Percentiles rank a stretch among this genome's conserved stretches.
These are phyloP conservation scores for Puccinia hordei DNA, from an alignment of 1,284 basidiomycete species.

Conservation along the genomic window DNA sequence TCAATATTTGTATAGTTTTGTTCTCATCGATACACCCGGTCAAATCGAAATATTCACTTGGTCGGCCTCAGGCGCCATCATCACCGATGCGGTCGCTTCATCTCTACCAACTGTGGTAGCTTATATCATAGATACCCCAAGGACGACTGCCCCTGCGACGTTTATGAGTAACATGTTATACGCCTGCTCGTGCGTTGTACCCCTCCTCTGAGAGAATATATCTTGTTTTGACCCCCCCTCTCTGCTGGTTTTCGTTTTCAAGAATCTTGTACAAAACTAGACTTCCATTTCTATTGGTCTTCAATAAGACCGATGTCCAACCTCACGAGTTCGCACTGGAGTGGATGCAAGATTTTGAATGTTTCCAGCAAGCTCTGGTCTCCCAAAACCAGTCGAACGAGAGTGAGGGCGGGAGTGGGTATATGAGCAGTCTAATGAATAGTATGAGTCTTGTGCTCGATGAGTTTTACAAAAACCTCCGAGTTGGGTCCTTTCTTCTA, in stretches of 20 bases:
- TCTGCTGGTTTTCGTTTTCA: constrained; percentile 2
- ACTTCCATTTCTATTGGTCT: constrained; percentile 93
- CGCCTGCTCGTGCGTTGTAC: constrained; percentile 77
- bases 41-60: constrained; percentile 99
- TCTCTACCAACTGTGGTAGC: constrained; percentile 91
- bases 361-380: constrained; percentile 64
- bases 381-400: constrained; percentile 71
- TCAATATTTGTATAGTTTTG: no score
- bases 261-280: constrained; percentile 99
- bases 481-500: constrained; percentile 63
- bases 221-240: constrained; percentile 12
- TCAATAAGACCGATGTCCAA: constrained; percentile 96
- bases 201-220: background rate
- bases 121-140: constrained; percentile 95
- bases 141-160: constrained; percentile 90
- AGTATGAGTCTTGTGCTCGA: constrained; percentile 98
- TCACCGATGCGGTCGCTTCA: constrained; percentile 95
- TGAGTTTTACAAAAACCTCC: constrained; percentile 96
- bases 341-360: constrained; percentile 98
- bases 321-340: constrained; percentile 87
- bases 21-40: constrained; percentile 94
- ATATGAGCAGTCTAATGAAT: constrained; percentile 99
- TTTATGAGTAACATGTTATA: constrained; percentile 99
- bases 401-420: constrained; percentile 71
- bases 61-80: constrained; percentile 97